Evolutionary conservation across 2,329 filamentous ascomycete genomes (phyloP).

Genomic region (Purpureocillium takamizusanense): DNA sequence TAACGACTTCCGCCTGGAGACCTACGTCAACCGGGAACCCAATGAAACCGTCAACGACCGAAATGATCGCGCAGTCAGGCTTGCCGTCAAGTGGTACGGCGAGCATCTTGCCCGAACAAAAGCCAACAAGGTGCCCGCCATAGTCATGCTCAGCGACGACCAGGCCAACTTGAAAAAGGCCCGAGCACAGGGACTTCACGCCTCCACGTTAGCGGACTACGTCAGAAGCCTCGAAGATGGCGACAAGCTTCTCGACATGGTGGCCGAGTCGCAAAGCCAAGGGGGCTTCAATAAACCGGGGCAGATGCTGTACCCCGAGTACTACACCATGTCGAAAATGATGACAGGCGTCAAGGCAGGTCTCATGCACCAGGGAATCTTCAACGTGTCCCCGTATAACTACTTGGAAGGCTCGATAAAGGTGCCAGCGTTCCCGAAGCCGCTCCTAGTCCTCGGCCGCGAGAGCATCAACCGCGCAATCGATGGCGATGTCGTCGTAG

Average conservation of each 20-base stretch:
- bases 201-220: constrained; percentile 64
- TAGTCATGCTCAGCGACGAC: constrained; percentile 94
- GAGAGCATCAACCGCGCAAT: constrained; percentile 95
- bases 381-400: constrained; percentile 96
- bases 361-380: constrained; percentile 85
- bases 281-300: constrained; percentile 52
- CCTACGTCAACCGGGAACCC: constrained; percentile 63
- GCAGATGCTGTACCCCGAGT: constrained; percentile 78
- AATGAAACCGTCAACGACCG: constrained; percentile 92
- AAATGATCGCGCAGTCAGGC: constrained; percentile 85
- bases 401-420: constrained; percentile 91
- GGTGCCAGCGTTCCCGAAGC: constrained; percentile 81
- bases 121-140: constrained; percentile 54
- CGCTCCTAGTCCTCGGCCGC: constrained; percentile 77
- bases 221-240: constrained; percentile 77
- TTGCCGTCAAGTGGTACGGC: constrained; percentile 82
- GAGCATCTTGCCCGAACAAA: constrained; percentile 65
- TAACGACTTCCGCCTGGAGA: constrained; percentile 94
- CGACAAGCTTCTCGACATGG: constrained; percentile 84
- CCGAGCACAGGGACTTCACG: constrained; percentile 62
- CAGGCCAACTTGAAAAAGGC: constrained; percentile 79
- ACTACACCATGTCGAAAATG: constrained; percentile 82
- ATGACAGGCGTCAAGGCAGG: constrained; percentile 88
- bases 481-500: constrained; percentile 84
- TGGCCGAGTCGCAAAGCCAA: constrained; percentile 67